These are phyloP conservation scores for Cymbopogon flexuosus DNA, from an alignment of 202 grass and related monocot species.

Conservation along the genomic window DNA sequence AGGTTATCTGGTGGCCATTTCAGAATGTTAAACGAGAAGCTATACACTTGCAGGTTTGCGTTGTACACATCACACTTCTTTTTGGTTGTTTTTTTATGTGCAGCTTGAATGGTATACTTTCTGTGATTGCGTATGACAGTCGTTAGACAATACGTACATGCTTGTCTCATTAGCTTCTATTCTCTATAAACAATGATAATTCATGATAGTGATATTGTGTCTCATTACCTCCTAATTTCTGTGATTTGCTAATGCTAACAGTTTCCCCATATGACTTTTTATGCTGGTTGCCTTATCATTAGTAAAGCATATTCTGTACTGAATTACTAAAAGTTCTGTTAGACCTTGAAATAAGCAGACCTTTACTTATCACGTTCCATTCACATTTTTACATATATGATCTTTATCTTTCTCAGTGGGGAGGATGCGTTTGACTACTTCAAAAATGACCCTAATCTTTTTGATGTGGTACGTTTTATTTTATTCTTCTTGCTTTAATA, in stretches of 20 bases:
- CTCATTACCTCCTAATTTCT: not conserved
- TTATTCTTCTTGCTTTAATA: constrained; percentile 8
- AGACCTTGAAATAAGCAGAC: not conserved
- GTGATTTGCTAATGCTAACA: not conserved
- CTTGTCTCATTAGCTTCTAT: not conserved
- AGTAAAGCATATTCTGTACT: not conserved
- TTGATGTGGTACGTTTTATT: constrained; percentile 65
- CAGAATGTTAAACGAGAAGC: constrained; percentile 94
- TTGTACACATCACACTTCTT: constrained; percentile 13
- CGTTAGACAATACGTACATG: not conserved
- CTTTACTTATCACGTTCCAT: constrained; percentile 16
- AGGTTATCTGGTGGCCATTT: constrained; percentile 95
- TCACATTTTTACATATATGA: constrained; percentile 3
- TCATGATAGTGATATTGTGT: not conserved
- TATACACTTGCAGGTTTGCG: constrained; percentile 88
- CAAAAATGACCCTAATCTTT: constrained; percentile 68
- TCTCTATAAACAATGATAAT: not conserved
- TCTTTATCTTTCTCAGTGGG: constrained; percentile 53
- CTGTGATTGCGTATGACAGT: not conserved
- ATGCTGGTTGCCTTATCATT: not conserved
- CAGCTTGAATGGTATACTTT: not conserved
- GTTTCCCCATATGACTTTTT: not conserved
- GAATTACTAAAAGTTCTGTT: not conserved
- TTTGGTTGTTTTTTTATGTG: not conserved
- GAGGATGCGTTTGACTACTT: constrained; percentile 88